These are phyloP conservation scores for Colletotrichum cordylinicola DNA, from an alignment of 2,329 filamentous ascomycete genomes.

Conservation along the genomic window DNA sequence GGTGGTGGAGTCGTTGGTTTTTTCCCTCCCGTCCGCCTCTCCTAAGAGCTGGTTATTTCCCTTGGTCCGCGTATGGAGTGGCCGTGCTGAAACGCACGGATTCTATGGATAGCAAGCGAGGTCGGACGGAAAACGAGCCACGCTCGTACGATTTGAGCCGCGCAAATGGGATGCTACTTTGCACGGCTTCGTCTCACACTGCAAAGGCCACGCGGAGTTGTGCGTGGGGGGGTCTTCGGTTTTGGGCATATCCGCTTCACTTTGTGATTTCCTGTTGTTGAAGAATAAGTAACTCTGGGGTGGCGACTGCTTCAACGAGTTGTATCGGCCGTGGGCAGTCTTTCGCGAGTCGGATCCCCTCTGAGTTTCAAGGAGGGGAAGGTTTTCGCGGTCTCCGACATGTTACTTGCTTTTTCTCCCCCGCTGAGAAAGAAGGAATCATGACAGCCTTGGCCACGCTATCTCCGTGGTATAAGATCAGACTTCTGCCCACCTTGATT, in stretches of 20 bases:
- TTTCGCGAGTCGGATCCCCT: neutral
- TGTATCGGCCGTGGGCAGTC: neutral
- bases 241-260: neutral
- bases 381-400: neutral
- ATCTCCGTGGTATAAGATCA: neutral
- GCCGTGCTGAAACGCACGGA: conserved; percentile 14
- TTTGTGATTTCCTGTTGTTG: neutral
- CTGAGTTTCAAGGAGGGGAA: neutral
- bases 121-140: neutral
- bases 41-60: neutral
- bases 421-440: neutral
- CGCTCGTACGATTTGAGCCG: neutral
- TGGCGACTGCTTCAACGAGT: neutral
- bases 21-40: neutral
- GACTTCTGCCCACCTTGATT: neutral
- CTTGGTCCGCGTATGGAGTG: neutral
- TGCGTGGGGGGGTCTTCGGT: neutral
- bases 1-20: conserved; percentile 1
- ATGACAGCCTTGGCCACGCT: neutral
- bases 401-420: neutral
- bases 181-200: neutral
- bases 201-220: neutral
- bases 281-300: neutral
- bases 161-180: neutral
- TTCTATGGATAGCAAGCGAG: neutral